Evolutionary conservation across 192 early-diverging fungal genomes (phyloP).

Genomic region (Mortierella claussenii): DNA sequence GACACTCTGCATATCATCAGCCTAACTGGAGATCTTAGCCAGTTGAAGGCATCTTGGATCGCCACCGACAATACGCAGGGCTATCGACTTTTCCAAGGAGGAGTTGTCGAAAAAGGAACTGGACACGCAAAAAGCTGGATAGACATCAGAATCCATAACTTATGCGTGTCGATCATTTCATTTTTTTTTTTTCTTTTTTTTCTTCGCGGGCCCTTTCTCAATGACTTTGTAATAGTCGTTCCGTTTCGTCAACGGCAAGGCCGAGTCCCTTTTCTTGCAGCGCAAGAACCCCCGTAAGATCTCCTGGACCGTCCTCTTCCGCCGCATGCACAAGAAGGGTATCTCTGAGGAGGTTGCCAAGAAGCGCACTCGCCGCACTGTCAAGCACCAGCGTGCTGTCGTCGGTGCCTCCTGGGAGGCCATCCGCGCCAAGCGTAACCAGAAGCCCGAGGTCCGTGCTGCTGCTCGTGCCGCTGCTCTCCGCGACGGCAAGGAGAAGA

Average conservation of each 20-base stretch:
- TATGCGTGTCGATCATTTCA: constrained; percentile 6
- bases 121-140: too few relatives aligned
- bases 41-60: too few relatives aligned
- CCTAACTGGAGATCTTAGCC: too few relatives aligned
- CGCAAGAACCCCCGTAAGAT: constrained; percentile 98
- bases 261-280: constrained; percentile 97
- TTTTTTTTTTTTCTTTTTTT: neutral
- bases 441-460: constrained; percentile 95
- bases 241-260: constrained; percentile 98
- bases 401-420: constrained; percentile 95
- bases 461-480: constrained; percentile 89
- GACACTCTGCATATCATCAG: too few relatives aligned
- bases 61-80: too few relatives aligned
- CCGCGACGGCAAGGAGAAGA: constrained; percentile 90
- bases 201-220: too few relatives aligned
- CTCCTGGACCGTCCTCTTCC: constrained; percentile 96
- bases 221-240: constrained; percentile 80
- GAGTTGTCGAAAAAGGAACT: too few relatives aligned
- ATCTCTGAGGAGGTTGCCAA: constrained; percentile 94
- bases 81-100: too few relatives aligned
- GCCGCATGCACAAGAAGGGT: constrained; percentile 99
- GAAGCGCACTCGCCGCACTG: constrained; percentile 94
- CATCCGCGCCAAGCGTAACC: constrained; percentile 97
- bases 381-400: constrained; percentile 96
- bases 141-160: too few relatives aligned